Conservation (phyloP, 257 asterid species). For the Nicotiana paniculata region DNA sequence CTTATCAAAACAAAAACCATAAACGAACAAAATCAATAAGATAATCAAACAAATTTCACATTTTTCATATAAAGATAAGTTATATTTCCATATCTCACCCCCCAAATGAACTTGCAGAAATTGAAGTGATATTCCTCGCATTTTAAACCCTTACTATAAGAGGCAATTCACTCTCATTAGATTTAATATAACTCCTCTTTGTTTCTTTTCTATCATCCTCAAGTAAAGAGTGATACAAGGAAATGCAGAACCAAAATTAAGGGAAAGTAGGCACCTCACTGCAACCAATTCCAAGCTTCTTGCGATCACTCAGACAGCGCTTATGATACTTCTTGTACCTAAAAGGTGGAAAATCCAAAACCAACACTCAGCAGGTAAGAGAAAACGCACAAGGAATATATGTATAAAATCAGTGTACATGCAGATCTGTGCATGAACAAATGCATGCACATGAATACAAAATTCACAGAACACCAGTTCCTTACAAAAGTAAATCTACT, state of each 20-base stretch:
- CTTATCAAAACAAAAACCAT: conserved; percentile 5
- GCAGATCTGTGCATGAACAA: not conserved
- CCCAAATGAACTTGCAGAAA: not conserved
- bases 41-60: not conserved
- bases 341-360: conserved; percentile 20
- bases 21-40: not conserved
- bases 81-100: not conserved
- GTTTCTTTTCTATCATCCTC: not conserved
- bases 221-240: not conserved
- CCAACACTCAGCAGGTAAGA: not conserved
- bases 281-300: conserved; percentile 84
- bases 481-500: conserved; percentile 25
- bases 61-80: not conserved
- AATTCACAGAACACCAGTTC: not conserved
- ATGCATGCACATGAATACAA: conserved; percentile 1
- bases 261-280: conserved; percentile 61
- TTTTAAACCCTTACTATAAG: not conserved
- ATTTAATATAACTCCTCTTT: not conserved
- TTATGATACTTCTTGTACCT: conserved; percentile 78
- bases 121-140: not conserved
- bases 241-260: not conserved
- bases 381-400: not conserved
- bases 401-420: not conserved
- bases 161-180: not conserved
- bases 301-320: conserved; percentile 75